These are phyloP conservation scores for Ilyonectria mors-panacis DNA, from an alignment of 2,329 filamentous ascomycete genomes.

Conservation along the genomic window DNA sequence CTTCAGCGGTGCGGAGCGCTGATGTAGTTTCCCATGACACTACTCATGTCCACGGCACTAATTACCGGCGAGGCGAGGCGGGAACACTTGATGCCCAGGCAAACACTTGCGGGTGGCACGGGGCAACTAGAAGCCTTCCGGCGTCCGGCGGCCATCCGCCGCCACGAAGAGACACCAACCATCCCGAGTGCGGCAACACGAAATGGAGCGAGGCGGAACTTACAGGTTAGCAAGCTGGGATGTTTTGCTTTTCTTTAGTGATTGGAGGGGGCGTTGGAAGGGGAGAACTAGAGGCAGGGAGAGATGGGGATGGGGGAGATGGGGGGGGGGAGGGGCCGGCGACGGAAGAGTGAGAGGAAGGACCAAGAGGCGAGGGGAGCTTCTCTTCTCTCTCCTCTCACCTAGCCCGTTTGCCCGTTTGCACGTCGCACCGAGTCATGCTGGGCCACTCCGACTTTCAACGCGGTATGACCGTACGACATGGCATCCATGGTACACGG, in stretches of 20 bases:
- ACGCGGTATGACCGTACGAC: conserved; percentile 16
- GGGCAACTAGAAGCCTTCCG: neutral
- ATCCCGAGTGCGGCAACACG: conserved; percentile 23
- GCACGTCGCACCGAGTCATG: conserved; percentile 4
- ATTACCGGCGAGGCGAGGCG: neutral
- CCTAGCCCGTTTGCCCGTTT: neutral
- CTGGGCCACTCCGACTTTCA: conserved; percentile 7
- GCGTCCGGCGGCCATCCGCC: neutral
- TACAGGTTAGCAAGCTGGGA: conserved; percentile 14
- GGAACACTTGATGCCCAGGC: neutral
- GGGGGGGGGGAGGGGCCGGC: no score
- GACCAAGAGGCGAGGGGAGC: neutral
- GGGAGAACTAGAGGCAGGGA: neutral
- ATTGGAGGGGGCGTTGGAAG: conserved; percentile 4
- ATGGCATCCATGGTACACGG: conserved; percentile 4
- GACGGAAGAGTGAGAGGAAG: neutral
- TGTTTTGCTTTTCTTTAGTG: conserved; percentile 28
- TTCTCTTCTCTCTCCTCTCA: conserved; percentile 7
- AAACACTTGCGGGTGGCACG: neutral
- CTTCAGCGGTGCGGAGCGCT: neutral
- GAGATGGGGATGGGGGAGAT: neutral
- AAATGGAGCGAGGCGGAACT: conserved; percentile 23
- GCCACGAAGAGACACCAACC: conserved; percentile 20
- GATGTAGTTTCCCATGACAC: neutral
- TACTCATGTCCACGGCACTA: neutral